A percentile compares a stretch with the other conserved stretches of the same genome.
Conservation (phyloP, 352 stramenopile genomes). For the Globisporangium radiosum region DNA sequence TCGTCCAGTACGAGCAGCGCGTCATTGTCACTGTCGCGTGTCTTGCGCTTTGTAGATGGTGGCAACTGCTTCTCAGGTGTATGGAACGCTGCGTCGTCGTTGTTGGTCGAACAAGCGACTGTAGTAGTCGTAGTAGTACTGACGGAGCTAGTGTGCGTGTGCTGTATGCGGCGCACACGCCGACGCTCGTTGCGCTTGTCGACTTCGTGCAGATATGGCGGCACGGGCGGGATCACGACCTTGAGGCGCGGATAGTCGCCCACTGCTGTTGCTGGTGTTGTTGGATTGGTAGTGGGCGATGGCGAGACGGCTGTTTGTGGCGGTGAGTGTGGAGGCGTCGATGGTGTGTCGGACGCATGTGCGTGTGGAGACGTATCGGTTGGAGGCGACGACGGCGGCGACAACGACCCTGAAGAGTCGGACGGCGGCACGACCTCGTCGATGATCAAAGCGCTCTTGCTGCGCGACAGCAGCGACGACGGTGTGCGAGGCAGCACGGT, state of each 20-base stretch:
- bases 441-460: not conserved
- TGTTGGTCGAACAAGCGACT: not conserved
- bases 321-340: not conserved
- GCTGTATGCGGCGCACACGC: not conserved
- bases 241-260: conserved; percentile 3
- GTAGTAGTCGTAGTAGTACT: not conserved
- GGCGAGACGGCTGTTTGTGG: not conserved
- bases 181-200: conserved; percentile 10
- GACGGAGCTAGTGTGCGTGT: not conserved
- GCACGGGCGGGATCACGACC: conserved; percentile 15
- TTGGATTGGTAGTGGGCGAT: too few relatives aligned
- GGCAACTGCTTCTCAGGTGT: conserved; percentile 13
- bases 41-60: conserved; percentile 7
- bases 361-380: not conserved
- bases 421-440: conserved; percentile 11
- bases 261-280: not conserved
- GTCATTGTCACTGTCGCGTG: conserved; percentile 6
- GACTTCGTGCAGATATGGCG: conserved; percentile 15
- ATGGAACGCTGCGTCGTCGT: conserved; percentile 8
- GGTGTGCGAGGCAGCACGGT: too few relatives aligned
- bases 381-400: not conserved
- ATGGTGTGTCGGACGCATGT: not conserved
- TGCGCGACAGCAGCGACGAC: not conserved
- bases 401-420: not conserved
- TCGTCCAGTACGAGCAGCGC: conserved; percentile 19